Percentiles rank a stretch among this genome's conserved stretches.
Evolutionary conservation across 495 filamentous ascomycete genomes (phyloP).

Genomic region (Aspergillus baeticus): DNA sequence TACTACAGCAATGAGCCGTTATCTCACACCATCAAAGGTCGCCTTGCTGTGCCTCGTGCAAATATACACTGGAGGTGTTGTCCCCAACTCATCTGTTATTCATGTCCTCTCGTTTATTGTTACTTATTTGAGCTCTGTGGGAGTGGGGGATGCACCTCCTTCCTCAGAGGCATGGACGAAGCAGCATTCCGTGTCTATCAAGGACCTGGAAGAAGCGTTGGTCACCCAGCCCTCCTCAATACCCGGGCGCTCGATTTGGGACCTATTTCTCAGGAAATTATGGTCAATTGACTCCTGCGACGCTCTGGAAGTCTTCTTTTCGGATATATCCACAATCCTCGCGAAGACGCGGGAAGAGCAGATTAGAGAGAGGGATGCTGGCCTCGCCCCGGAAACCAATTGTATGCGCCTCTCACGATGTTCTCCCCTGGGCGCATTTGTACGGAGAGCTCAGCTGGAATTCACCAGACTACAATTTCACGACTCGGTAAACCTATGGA

Average conservation of each 20-base stretch:
- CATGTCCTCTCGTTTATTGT: constrained; percentile 84
- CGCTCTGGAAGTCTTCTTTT: constrained; percentile 69
- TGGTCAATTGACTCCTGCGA: constrained; percentile 84
- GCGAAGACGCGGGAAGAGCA: constrained; percentile 59
- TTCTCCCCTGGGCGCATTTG: constrained; percentile 84
- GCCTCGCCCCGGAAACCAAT: constrained; percentile 41
- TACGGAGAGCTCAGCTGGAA: constrained; percentile 74
- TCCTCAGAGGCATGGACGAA: constrained; percentile 36
- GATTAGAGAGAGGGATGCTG: constrained; percentile 50
- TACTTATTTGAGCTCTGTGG: constrained; percentile 62
- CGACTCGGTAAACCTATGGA: constrained; percentile 75
- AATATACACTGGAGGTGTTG: constrained; percentile 71
- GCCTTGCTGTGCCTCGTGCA: constrained; percentile 76
- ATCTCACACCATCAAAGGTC: constrained; percentile 82
- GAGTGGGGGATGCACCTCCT: constrained; percentile 32
- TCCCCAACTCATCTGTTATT: constrained; percentile 74
- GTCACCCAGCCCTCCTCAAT: constrained; percentile 60
- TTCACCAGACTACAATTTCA: constrained; percentile 78
- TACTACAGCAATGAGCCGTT: constrained; percentile 62
- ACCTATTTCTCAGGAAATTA: constrained; percentile 76
- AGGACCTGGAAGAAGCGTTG: constrained; percentile 66
- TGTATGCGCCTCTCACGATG: constrained; percentile 56
- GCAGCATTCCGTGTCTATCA: constrained; percentile 57
- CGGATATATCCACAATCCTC: constrained; percentile 53
- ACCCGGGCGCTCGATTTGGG: constrained; percentile 80